A percentile compares a stretch with the other conserved stretches of the same genome.
Evolutionary conservation across 208 protist species (phyloP).

Genomic region (Wallacemonas rigidus): DNA sequence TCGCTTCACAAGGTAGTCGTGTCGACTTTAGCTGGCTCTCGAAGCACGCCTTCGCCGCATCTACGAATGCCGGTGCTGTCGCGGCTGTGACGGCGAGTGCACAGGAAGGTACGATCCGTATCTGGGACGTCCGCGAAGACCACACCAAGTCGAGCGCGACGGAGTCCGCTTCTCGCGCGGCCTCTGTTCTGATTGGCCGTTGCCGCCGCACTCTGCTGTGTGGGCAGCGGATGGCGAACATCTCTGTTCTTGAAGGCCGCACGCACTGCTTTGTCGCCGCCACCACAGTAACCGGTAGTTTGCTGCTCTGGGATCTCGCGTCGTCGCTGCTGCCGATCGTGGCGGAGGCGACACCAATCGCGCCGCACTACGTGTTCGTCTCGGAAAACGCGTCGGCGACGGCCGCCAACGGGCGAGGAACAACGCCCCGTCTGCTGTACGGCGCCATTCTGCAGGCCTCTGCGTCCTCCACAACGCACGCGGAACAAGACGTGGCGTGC

Average conservation of each 20-base stretch:
- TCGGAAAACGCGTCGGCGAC: conserved; percentile 27
- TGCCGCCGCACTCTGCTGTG: conserved; percentile 80
- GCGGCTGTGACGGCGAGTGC: conserved; percentile 65
- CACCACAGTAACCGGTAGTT: conserved; percentile 46
- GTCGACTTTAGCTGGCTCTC: conserved; percentile 74
- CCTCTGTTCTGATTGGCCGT: conserved; percentile 26
- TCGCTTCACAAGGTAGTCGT: conserved; percentile 70
- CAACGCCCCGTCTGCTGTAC: conserved; percentile 47
- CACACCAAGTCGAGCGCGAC: neutral
- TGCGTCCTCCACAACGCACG: neutral
- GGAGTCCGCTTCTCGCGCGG: neutral
- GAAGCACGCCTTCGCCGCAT: conserved; percentile 3
- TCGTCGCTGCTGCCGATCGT: conserved; percentile 36
- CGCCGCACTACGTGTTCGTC: conserved; percentile 51
- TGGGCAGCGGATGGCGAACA: conserved; percentile 73
- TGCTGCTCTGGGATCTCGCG: conserved; percentile 63
- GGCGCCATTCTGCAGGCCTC: conserved; percentile 23
- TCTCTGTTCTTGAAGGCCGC: conserved; percentile 43
- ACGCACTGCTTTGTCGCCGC: conserved; percentile 31
- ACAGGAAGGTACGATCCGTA: conserved; percentile 67
- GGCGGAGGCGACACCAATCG: conserved; percentile 57
- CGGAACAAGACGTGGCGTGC: neutral
- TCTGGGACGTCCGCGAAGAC: conserved; percentile 65
- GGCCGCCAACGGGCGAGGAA: neutral
- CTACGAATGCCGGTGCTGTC: neutral